Evolutionary conservation across 306 rosid genomes (phyloP), one percentile per base, ranked within the genome.

Genomic region (Lablab purpureus): DNA sequence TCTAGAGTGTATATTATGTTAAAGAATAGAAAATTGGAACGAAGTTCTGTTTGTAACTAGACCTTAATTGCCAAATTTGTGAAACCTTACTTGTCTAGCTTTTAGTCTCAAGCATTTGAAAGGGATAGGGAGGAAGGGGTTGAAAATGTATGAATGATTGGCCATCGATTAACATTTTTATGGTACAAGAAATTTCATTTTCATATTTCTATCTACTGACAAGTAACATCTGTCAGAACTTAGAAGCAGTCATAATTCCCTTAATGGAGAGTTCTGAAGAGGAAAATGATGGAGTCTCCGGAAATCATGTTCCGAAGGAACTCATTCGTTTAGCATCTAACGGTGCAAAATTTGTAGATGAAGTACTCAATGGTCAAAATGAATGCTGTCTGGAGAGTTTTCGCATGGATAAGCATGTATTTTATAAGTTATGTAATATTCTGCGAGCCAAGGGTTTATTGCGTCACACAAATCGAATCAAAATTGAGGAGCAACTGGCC

Each of bases 401-500:
- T 56, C 94, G 97, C 80, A 94, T 94, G 97, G 97, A 94, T 75
- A 94, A 90, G 78, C 89, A 63, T 66, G 82, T 91, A 37, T 94
- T 94, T 67, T 90, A 91, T 75, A 94, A 91, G 85, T 76, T 91
- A 85, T 91, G 98, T 83, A 92, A 91, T 85, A 90, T 90, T 81
- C 85, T 94, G 80, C 97, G 90, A 90, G 88, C 89, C 62, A 91
- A 88, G 81, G 95, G 97, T 76, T 89, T 94, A 75, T 82, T 94
- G 41, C 97, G 88, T 67, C 93, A 94, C 81, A 90, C 98, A 71
- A 91, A 91, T 82, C 87, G 96, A 60, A 90, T 94, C 80, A 94
- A 94, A 93, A 89, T 94, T 73, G 97, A 94, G 77, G 98, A 94
- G 87, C 98, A 94, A 81, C 68, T 94, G 80, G 95, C 93, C 73